Conservation (phyloP, 768 basidiomycete species). For the Sporobolomyces roseus region DNA sequence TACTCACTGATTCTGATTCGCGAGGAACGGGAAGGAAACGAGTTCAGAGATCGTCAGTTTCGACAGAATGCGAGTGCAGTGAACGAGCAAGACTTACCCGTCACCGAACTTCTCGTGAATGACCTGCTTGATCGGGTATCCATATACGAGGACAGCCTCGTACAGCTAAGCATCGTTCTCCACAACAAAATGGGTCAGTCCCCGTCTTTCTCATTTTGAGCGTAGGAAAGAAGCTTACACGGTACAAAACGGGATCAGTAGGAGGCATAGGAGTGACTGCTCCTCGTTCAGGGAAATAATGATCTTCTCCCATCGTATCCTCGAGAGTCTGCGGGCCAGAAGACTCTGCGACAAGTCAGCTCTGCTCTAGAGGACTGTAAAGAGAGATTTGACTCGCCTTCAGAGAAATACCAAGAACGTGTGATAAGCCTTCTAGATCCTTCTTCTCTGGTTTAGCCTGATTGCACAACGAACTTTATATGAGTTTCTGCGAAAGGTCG, state of each 20-base stretch:
- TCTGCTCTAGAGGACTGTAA: neutral
- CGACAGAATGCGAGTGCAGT: no score
- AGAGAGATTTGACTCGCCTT: neutral
- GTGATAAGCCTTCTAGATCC: slow-evolving; percentile 58
- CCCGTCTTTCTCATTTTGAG: no score
- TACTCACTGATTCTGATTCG: no score
- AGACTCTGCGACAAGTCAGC: neutral
- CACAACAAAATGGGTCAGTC: no score
- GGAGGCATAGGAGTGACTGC: slow-evolving; percentile 68
- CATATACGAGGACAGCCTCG: slow-evolving; percentile 10
- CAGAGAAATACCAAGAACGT: slow-evolving; percentile 56
- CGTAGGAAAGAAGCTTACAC: slow-evolving; percentile 54
- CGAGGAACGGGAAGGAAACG: no score
- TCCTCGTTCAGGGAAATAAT: slow-evolving; percentile 66
- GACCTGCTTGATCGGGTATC: slow-evolving; percentile 14
- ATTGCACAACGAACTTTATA: no score
- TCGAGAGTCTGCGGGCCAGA: slow-evolving; percentile 47
- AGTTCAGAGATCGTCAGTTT: no score
- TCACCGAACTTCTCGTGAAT: slow-evolving; percentile 36
- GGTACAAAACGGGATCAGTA: slow-evolving; percentile 73
- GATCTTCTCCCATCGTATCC: slow-evolving; percentile 59
- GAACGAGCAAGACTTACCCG: no score
- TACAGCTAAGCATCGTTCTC: neutral
- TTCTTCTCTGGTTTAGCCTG: slow-evolving; percentile 64
- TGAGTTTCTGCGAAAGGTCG: no score